Evolutionary conservation across 1,284 basidiomycete genomes (phyloP), one percentile per base, ranked within the genome.

Genomic region (Agroathelia rolfsii): DNA sequence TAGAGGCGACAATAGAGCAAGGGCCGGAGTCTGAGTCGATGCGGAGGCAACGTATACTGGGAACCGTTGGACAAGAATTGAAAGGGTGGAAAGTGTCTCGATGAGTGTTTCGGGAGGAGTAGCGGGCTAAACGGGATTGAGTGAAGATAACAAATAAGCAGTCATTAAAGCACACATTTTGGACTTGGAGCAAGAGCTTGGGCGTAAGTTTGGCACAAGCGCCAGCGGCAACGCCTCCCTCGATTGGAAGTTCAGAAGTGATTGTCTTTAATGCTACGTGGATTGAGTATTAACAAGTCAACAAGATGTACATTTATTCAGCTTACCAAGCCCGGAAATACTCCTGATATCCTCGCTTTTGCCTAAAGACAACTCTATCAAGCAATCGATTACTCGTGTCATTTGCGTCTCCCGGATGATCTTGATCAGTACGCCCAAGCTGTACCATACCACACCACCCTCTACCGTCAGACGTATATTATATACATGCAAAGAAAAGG

Each of bases 321-420:
- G 10, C 76, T 31, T 37, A 93, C 92, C 93, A 32, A 96, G 72
- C 24, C 84, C 82, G 9, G 92, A 87, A 41, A 98, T 92, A 61
- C 97, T 94, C 38, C 94, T 70, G 34, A 95, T 61, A 43, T 92
- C 87, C 41, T 93, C 89, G 37, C 92, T 86, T 52, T 83, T 80
- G 30, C 82, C 81, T 16, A 76, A 75, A 4, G 82, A 85, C 50
- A 84, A 87, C 24, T 82, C 76, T 43, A 90, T 85, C 36, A 97
- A 67, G 44, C 77, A 80, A 55, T 93, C 86, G 24, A 96, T 82
- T 26, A 92, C 85, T 31, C 69, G 61, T 46, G 86, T 81, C 76
- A 90, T 84, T 52, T 90, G 80, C 18, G 64, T 52, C 51, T 88
- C 82, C 41, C 80, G 73, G 40, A 92, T 74, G 46, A 87, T 85